phyloP scores from a whole-genome alignment of 2,329 filamentous ascomycete species.

The Chrysosporium queenslandicum region DNA sequence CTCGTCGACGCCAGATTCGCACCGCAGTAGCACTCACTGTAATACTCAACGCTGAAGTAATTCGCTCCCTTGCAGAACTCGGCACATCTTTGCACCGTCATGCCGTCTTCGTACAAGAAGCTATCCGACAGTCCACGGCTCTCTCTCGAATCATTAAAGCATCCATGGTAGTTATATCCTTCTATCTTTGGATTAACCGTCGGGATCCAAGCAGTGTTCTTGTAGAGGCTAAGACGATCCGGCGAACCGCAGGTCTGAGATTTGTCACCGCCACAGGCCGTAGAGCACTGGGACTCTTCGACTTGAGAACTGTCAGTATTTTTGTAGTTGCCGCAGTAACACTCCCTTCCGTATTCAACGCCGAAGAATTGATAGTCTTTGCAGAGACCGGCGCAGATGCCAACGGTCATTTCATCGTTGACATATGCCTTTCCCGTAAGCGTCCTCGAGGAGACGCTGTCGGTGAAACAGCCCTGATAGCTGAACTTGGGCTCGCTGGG shows the following conservation, averaged over 20 bases:
- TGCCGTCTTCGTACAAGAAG: conserved; percentile 9
- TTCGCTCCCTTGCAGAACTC: conserved; percentile 10
- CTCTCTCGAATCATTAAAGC: conserved; percentile 12
- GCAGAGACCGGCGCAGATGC: conserved; percentile 6
- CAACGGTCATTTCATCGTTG: conserved; percentile 10
- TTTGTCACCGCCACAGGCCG: conserved; percentile 12
- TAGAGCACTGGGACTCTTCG: conserved; percentile 9
- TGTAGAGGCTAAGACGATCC: conserved; percentile 13
- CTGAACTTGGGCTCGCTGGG: neutral
- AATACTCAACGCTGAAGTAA: conserved; percentile 15
- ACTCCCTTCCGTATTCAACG: conserved; percentile 15
- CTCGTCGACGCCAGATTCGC: conserved; percentile 8
- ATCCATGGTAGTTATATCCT: conserved; percentile 14
- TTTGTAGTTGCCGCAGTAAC: conserved; percentile 12
- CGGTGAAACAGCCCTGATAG: conserved; percentile 15
- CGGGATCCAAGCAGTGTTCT: conserved; percentile 11
- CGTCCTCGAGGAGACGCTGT: conserved; percentile 9
- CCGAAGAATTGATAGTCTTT: conserved; percentile 14
- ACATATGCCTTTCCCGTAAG: conserved; percentile 7
- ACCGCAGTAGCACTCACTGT: conserved; percentile 15
- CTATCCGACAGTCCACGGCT: conserved; percentile 9
- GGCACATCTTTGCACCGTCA: conserved; percentile 14
- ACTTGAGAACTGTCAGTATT: neutral
- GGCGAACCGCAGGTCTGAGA: conserved; percentile 11
- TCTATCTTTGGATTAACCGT: conserved; percentile 11